Evolutionary conservation across 495 filamentous ascomycete species (phyloP), one percentile per base, ranked within the genome.

Genomic region (Podospora tetraspora): DNA sequence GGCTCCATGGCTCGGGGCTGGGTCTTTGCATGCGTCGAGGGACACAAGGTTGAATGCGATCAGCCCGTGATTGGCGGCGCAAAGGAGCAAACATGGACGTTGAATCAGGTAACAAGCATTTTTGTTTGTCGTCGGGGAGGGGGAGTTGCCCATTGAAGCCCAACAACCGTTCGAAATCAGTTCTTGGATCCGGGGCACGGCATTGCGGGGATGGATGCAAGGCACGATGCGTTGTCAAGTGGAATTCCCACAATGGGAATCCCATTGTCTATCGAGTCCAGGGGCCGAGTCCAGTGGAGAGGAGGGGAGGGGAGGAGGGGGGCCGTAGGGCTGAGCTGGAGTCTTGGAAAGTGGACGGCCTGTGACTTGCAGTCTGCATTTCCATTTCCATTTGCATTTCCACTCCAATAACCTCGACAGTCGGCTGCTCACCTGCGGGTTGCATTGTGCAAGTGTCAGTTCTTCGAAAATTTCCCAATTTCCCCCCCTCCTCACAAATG

Each of bases 61-160:
- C 69, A 61, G 34, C 12, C 57, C 37, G 67, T 71, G 72, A 73
- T 73, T 73, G 69, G 72, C 66, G 64, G 62, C 62, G 29, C 69
- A 60, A 12, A 29, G 34, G 23, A 13, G 13, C 23, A 60, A 29
- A 27, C 8, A 16, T 59, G 12, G 32, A 37, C 12, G 30, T 34
- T 13, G 32, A 13, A 37, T 37, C 32, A 3, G 32, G 25, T 3
- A 25, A 25, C 4, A 3, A 3, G 11, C 3, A 37, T 37, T 37
- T 37, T 52, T 52, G 19, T 52, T 52, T 52, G 43, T 52, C 5
- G 16, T 52, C 12, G 43, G 37, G 16, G 43, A 34, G 29, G 29
- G 29, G 27, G 4, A 25, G 25, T 25, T 25, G 25, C 25, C 25
- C 25, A 25, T 25, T 25, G 25, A 25, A 25, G 25, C 25, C 25